Percentiles rank a stretch among this genome's conserved stretches.
phyloP scores from a whole-genome alignment of 2,329 filamentous ascomycete species.

The Penicillium olsonii region DNA sequence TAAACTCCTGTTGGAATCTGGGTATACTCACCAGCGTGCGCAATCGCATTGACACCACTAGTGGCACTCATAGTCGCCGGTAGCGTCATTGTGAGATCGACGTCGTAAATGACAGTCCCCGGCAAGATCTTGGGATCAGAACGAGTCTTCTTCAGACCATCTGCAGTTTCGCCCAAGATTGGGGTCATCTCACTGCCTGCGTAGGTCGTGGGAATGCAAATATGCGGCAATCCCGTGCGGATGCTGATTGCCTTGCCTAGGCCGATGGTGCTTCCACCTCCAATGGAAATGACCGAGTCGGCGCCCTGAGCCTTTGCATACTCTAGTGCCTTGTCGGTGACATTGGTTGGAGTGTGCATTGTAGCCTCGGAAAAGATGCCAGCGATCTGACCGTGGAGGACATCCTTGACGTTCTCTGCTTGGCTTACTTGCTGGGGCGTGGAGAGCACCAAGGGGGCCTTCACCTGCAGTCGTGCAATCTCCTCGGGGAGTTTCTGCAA shows the following conservation, averaged over 20 bases:
- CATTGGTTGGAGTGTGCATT: conserved; percentile 63
- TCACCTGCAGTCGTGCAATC: conserved; percentile 48
- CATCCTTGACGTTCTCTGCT: conserved; percentile 46
- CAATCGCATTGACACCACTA: conserved; percentile 67
- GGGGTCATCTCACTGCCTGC: conserved; percentile 66
- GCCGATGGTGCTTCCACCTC: conserved; percentile 64
- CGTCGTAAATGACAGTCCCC: conserved; percentile 64
- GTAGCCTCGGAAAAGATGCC: conserved; percentile 58
- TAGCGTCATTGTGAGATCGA: conserved; percentile 62
- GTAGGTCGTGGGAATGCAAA: conserved; percentile 64
- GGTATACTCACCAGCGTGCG: conserved; percentile 54
- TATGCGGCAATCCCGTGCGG: conserved; percentile 57
- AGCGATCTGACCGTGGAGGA: conserved; percentile 51
- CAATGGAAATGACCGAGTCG: conserved; percentile 62
- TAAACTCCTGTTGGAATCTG: not conserved
- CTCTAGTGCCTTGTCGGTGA: conserved; percentile 59
- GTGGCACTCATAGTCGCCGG: conserved; percentile 56
- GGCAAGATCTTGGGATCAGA: conserved; percentile 62
- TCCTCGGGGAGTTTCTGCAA: conserved; percentile 51
- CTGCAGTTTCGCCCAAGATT: conserved; percentile 62
- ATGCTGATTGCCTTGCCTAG: conserved; percentile 61
- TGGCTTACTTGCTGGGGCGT: conserved; percentile 55
- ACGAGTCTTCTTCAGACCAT: conserved; percentile 60
- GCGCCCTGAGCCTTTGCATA: conserved; percentile 48
- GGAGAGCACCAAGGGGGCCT: conserved; percentile 57